A percentile compares a stretch with the other conserved stretches of the same genome.
phyloP scores from a whole-genome alignment of 2,329 filamentous ascomycete genomes.

The Phyllosticta capitalensis region DNA sequence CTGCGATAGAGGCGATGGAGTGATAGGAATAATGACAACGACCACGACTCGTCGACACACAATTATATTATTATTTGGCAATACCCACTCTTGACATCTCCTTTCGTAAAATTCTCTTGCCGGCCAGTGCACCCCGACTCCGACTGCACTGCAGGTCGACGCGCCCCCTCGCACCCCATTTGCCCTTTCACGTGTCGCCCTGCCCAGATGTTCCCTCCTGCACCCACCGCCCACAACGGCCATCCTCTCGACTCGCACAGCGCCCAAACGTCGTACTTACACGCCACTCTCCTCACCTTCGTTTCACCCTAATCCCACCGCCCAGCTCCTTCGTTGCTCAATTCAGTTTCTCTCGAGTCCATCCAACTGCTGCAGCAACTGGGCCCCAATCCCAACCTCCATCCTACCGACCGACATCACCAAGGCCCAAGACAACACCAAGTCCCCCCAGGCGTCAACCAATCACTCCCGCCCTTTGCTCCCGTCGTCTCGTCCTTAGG shows the following conservation, averaged over 20 bases:
- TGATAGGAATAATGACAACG: too few relatives aligned
- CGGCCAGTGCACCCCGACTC: conserved; percentile 10
- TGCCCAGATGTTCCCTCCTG: conserved; percentile 9
- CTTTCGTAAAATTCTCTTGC: conserved; percentile 12
- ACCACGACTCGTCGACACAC: neutral
- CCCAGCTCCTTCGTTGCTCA: conserved; percentile 9
- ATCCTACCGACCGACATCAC: conserved; percentile 6
- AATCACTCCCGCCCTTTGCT: neutral
- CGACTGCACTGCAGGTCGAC: conserved; percentile 4
- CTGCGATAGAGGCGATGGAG: too few relatives aligned
- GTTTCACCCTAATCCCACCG: conserved; percentile 9
- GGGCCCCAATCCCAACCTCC: conserved; percentile 6
- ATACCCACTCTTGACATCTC: conserved; percentile 3
- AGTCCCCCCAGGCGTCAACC: neutral
- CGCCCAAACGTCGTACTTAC: conserved; percentile 8
- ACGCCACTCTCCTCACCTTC: conserved; percentile 12
- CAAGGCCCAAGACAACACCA: conserved; percentile 4
- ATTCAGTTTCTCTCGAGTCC: neutral
- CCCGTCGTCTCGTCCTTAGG: neutral
- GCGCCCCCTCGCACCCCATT: conserved; percentile 2
- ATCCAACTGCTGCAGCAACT: too few relatives aligned
- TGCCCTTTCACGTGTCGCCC: conserved; percentile 10
- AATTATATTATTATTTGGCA: neutral
- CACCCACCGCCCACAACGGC: conserved; percentile 3
- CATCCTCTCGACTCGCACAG: conserved; percentile 9